Conservation (phyloP, 225 moss, liverwort and hornwort genomes). For the Pseudoscleropodium purum region DNA sequence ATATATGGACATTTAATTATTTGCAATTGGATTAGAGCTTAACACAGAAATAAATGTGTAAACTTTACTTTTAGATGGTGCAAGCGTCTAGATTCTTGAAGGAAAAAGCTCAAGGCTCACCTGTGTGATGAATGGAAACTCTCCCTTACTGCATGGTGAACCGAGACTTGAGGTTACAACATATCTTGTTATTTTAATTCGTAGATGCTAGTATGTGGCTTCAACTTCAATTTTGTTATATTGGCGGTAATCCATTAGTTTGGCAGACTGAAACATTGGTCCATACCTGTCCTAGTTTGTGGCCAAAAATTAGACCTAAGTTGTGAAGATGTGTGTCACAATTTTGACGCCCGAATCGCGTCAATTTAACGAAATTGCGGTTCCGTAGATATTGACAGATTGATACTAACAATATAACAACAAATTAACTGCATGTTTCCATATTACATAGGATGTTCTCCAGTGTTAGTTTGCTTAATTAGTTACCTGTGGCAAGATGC, state of each 20-base stretch:
- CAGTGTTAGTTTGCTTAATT: not conserved
- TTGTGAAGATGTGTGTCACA: not conserved
- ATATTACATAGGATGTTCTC: not conserved
- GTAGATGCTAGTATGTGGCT: too few species aligned
- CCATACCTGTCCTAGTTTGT: not conserved
- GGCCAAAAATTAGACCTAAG: not conserved
- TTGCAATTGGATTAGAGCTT: not conserved
- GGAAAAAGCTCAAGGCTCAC: not conserved
- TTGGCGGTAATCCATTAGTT: not conserved
- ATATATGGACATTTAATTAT: not conserved
- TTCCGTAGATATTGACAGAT: not conserved
- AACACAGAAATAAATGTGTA: not conserved
- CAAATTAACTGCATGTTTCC: not conserved
- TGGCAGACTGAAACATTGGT: not conserved
- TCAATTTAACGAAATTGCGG: not conserved
- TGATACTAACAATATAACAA: too few species aligned
- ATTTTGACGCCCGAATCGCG: not conserved
- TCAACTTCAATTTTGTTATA: too few species aligned
- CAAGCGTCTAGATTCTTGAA: not conserved
- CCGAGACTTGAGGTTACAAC: not conserved
- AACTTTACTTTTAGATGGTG: not conserved
- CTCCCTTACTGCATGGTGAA: not conserved
- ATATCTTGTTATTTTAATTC: not conserved
- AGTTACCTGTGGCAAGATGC: constrained; percentile 43
- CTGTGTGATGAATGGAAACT: not conserved